phyloP scores from a whole-genome alignment of 331 rosid species.

The Pyracantha coccinea region DNA sequence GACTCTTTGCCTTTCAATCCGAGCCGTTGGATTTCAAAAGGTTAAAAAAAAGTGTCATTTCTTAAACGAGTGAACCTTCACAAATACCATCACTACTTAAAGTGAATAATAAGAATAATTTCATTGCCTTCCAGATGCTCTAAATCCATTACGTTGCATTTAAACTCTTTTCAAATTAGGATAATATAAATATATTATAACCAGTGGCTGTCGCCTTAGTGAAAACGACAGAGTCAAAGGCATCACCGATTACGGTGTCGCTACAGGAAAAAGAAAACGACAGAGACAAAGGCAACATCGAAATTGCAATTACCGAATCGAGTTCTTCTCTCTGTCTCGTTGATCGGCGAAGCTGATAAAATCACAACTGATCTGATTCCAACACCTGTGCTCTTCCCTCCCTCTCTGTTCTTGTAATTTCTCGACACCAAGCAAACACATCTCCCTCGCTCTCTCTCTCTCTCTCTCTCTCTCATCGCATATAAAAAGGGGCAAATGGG shows the following conservation, averaged over 20 bases:
- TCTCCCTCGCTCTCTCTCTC: slow-evolving; percentile 15
- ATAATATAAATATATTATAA: no score
- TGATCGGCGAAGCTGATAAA: no score
- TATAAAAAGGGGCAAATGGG: slow-evolving; percentile 36
- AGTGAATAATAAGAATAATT: no score
- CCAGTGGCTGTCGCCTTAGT: no score
- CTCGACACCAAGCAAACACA: slow-evolving; percentile 7
- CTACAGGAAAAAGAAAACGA: neutral
- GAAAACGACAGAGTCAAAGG: neutral
- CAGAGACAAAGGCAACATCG: neutral
- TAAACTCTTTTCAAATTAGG: no score
- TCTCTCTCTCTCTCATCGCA: slow-evolving; percentile 1
- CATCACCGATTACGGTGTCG: neutral
- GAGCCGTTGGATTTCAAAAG: no score
- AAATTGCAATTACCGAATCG: neutral
- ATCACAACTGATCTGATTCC: neutral
- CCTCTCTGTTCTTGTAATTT: neutral
- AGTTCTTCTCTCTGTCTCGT: neutral
- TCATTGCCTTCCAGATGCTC: no score
- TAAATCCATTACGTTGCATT: no score
- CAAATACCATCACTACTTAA: no score
- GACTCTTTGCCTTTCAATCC: no score
- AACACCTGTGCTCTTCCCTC: slow-evolving; percentile 13
- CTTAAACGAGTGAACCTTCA: no score
- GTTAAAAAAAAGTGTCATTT: no score